Percentiles rank a stretch among this genome's conserved stretches.
These are phyloP conservation scores for Fusarium virguliforme DNA, from an alignment of 2,329 filamentous ascomycete species.

Conservation along the genomic window DNA sequence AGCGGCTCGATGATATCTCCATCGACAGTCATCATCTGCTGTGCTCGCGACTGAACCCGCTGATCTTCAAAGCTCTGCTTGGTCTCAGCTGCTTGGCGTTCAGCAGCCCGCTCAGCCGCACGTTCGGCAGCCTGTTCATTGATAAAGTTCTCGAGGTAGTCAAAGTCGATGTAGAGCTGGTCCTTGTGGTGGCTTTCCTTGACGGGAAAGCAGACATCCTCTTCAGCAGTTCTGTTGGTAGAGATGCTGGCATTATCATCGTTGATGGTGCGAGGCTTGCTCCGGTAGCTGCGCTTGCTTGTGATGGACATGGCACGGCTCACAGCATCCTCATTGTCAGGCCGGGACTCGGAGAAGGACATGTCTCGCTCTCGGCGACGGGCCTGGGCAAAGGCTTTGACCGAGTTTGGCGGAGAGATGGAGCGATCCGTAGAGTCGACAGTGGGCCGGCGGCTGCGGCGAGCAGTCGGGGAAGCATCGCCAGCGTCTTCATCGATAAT, in stretches of 20 bases:
- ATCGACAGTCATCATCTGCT: conserved; percentile 66
- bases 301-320: conserved; percentile 80
- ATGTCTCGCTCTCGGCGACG: conserved; percentile 85
- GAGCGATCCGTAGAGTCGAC: conserved; percentile 76
- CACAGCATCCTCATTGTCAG: conserved; percentile 65
- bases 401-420: conserved; percentile 92
- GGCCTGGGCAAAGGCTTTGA: conserved; percentile 95
- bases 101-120: conserved; percentile 63
- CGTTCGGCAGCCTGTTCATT: conserved; percentile 66
- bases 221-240: conserved; percentile 81
- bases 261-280: conserved; percentile 73
- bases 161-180: conserved; percentile 90
- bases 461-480: conserved; percentile 60
- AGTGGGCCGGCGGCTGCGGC: conserved; percentile 69
- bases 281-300: conserved; percentile 73
- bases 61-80: conserved; percentile 54
- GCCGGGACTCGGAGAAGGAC: conserved; percentile 67
- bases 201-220: conserved; percentile 92
- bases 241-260: conserved; percentile 75
- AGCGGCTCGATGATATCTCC: conserved; percentile 72
- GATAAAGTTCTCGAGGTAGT: conserved; percentile 94
- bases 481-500: conserved; percentile 81
- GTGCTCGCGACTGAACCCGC: conserved; percentile 50
- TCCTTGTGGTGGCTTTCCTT: conserved; percentile 77
- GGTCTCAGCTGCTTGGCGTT: conserved; percentile 64